Conservation (phyloP, 192 early-diverging fungal species). For the Entomortierella parvispora region DNA sequence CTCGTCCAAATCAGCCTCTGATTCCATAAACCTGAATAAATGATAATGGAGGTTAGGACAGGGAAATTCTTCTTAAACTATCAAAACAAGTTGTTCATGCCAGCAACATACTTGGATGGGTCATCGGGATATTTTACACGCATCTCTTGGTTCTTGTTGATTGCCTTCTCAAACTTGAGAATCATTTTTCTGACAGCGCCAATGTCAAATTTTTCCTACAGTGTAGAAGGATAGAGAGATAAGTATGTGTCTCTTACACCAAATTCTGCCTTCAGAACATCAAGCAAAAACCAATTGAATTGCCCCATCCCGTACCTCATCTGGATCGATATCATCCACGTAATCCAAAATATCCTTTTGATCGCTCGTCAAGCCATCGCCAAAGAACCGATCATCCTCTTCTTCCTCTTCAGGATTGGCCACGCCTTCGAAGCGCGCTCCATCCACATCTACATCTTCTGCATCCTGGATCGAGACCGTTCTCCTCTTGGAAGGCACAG, state of each 20-base stretch:
- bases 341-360: conserved; percentile 83
- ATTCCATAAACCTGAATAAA: conserved; percentile 82
- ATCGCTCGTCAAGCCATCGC: conserved; percentile 81
- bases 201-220: conserved; percentile 71
- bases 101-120: conserved; percentile 59
- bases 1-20: conserved; percentile 94
- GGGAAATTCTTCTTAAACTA: no score
- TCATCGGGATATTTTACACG: conserved; percentile 83
- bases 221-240: conserved; percentile 1
- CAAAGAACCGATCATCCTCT: conserved; percentile 84
- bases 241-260: background rate
- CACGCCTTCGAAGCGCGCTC: conserved; percentile 13
- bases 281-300: no score
- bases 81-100: background rate
- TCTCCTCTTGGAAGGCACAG: conserved; percentile 20
- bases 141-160: conserved; percentile 89
- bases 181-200: conserved; percentile 78
- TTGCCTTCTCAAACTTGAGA: conserved; percentile 83
- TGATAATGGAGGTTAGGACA: background rate
- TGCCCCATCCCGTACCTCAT: no score
- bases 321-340: conserved; percentile 85
- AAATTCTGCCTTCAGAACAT: no score
- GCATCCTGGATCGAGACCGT: conserved; percentile 41
- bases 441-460: conserved; percentile 5
- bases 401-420: conserved; percentile 69